Percentiles rank a stretch among this genome's conserved stretches.
These are phyloP conservation scores for Trichoderma cornu-damae DNA, from an alignment of 2,329 filamentous ascomycete genomes.

Conservation along the genomic window DNA sequence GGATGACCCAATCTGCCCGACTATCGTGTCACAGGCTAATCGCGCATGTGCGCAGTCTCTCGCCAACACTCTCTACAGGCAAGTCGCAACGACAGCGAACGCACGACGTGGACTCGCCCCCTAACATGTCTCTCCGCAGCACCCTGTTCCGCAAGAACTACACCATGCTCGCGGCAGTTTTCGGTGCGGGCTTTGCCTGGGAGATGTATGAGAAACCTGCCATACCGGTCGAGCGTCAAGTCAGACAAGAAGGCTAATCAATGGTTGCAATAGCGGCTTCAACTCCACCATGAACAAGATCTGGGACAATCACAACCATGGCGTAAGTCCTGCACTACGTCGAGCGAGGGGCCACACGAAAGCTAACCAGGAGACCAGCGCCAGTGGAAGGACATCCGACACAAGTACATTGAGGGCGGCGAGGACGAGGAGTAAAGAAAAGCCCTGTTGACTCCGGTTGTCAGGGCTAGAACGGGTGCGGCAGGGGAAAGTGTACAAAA, in stretches of 20 bases:
- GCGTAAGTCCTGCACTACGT: conserved; percentile 57
- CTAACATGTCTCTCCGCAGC: conserved; percentile 47
- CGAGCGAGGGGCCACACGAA: neutral
- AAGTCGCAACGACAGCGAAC: conserved; percentile 30
- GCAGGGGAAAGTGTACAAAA: conserved; percentile 34
- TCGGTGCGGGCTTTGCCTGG: conserved; percentile 80
- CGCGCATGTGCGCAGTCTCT: conserved; percentile 34
- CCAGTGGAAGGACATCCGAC: conserved; percentile 99
- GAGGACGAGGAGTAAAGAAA: conserved; percentile 56
- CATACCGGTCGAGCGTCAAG: conserved; percentile 3
- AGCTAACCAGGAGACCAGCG: conserved; percentile 53
- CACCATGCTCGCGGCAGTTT: conserved; percentile 81
- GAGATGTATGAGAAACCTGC: conserved; percentile 66
- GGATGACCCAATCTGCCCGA: neutral
- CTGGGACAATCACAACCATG: conserved; percentile 88
- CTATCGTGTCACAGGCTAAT: conserved; percentile 30
- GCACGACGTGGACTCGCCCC: conserved; percentile 22
- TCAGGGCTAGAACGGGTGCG: conserved; percentile 18
- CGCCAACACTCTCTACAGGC: conserved; percentile 38
- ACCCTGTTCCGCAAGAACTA: conserved; percentile 80
- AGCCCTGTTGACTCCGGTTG: neutral
- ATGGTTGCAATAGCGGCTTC: conserved; percentile 61
- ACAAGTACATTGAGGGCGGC: conserved; percentile 70
- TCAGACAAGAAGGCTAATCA: conserved; percentile 26
- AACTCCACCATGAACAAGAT: conserved; percentile 75